Base-by-base conservation (phyloP, 2,329 filamentous ascomycete genomes). In the Fusarium sp. region DNA sequence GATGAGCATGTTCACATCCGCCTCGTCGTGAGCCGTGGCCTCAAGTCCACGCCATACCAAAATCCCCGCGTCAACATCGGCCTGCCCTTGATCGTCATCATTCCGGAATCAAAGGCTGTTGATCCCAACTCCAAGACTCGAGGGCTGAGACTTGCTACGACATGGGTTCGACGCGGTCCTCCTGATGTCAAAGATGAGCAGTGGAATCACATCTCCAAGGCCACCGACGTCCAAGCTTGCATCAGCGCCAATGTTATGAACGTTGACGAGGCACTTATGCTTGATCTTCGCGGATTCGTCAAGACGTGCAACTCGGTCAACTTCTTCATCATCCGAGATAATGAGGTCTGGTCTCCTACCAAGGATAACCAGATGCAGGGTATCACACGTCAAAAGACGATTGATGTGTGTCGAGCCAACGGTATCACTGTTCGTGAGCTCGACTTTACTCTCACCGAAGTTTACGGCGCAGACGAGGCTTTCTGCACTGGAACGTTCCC, bases 121-220 rank as follows among this genome's bases (percentile, higher is more conserved):
- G 52, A 56, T 7, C 52, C 52, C 20, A 35, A 25, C 14, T 56
- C 52, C 2, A 56, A 56, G 20, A 9, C n/a, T 8, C 52, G 52
- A 35, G 52, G 52, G 0, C 5, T 56, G n/a, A 35, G 52, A 25
- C 52, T 56, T 25, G 52, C 29, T 25, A 56, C 52, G 1, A 56
- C 52, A 35, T 56, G 52, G 52, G 77, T 80, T 29, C 79, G 79
- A 3, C 77, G 79, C 4, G 79, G 79, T 2, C 77, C 79, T 9
- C 79, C 79, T 2, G 79, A 80, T 52, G 79, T 80, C 59, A 80
- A 80, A 57, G 79, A 80, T 57, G 79, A 80, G 70, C 76, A 78
- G 65, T 80, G 79, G 79, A 80, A 80, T 42, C 79, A 80, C 70
- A 79, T 80, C 40, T 79, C 77, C 50, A 80, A 80, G 38, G 79